Evolutionary conservation across 164 flowering plant genomes (phyloP), one percentile per base, ranked within the genome.

Genomic region (Nymphaea colorata): DNA sequence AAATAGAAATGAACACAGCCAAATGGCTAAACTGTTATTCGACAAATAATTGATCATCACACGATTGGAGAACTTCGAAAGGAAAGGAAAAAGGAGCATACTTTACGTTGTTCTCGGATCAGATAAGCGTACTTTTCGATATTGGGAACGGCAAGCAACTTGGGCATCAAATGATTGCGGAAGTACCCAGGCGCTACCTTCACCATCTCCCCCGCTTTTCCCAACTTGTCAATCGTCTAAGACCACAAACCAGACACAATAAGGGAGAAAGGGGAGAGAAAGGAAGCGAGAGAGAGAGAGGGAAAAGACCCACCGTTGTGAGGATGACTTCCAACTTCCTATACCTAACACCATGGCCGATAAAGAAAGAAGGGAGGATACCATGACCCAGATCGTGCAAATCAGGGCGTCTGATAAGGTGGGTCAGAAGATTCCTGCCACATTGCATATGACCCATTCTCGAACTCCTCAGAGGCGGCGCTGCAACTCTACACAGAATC

Each of bases 161-260:
- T 95, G 53, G 99, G 99, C 99, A 95, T 95, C 73, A 95, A 71
- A 67, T 92, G 89, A 71, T 95, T 95, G 55, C 98, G 86, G 67
- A 92, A 95, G 71, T 86, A 84, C 12, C 99, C 99, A 12, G 99
- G 96, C 61, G 98, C 97, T 55, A 95, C 99, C 81, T 88, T 87
- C 75, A 95, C 99, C 0, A 86, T 90, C 78, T 92, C 93, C 17
- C 99, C 99, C 57, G 97, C 91, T 77, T 82, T 87, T 6, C 99
- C 99, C 65, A 92, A 98, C 80, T 90, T 95, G 5, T 89, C 89
- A 42, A 92, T 77, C 44, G 68, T 85, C 95, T 92, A 47, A 47
- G 12, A 47, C 12, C 55, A 47, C 7, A 12, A 7, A 47, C 7
- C 55, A 47, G 12, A 47, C 55, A 12, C 55, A 47, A 4, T 47